phyloP scores from a whole-genome alignment of 768 basidiomycete genomes.

The Sarcodon sp. region DNA sequence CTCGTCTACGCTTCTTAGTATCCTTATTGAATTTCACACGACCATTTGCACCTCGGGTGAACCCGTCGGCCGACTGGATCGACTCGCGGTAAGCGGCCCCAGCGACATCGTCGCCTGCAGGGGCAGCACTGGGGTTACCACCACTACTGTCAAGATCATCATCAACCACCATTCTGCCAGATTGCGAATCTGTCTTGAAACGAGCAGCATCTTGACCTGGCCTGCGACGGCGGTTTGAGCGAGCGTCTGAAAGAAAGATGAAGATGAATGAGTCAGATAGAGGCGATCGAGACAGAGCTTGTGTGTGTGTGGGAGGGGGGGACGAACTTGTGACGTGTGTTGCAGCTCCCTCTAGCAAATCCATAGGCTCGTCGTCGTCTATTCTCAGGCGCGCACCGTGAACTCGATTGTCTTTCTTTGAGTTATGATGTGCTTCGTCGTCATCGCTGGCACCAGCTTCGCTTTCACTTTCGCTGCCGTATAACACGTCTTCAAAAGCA shows the following conservation, averaged over 20 bases:
- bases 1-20: constrained; percentile 83
- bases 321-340: constrained; percentile 58
- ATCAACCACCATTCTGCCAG: constrained; percentile 67
- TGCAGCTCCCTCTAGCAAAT: constrained; percentile 74
- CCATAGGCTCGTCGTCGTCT: constrained; percentile 92
- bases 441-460: constrained; percentile 54
- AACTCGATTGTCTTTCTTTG: constrained; percentile 22
- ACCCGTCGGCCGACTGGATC: constrained; percentile 79
- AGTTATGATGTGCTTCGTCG: constrained; percentile 20
- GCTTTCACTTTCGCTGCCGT: constrained; percentile 90
- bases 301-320: background rate
- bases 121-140: background rate
- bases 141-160: constrained; percentile 25
- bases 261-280: background rate
- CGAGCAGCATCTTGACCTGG: constrained; percentile 77
- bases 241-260: constrained; percentile 22
- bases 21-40: constrained; percentile 93
- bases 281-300: background rate
- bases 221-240: constrained; percentile 41
- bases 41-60: constrained; percentile 73
- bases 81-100: constrained; percentile 79
- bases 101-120: constrained; percentile 30
- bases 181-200: constrained; percentile 82
- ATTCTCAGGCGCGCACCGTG: constrained; percentile 57
- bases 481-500: constrained; percentile 94